Base-by-base conservation (phyloP, 305 asterid genomes). In the Fraxinus latifolia region DNA sequence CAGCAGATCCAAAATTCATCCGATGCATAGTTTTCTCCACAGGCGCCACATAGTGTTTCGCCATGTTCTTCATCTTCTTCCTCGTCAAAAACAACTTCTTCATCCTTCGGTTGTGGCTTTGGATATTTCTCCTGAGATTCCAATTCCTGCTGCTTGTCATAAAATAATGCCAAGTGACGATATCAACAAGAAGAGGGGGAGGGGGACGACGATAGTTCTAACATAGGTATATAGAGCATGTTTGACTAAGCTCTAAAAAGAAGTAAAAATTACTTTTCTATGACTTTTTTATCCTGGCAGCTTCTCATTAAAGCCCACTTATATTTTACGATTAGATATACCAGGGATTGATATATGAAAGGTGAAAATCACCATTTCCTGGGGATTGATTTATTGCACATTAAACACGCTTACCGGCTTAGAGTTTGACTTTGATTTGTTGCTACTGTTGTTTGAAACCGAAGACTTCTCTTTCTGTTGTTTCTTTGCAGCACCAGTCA, bases 1-100 rank as follows among this genome's bases (percentile, higher is more conserved):
- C 92, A 89, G 62, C 90, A 86, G 34, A 86, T 89, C 91, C 92
- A 89, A 78, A 87, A 89, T 68, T 87, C 89, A 60, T 85, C 85
- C 1, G 87, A 80, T 42, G 86, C 84, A 53, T 87, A 86, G 67
- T 84, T 84, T 77, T 82, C 86, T 0, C 85, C 88, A 37, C 92
- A 89, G 23, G 84, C 80, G 0, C 92, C 90, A 0, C 92, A 89
- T 58, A 84, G n/a, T 9, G 90, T 73, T 62, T 89, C 90, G 2
- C 86, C 92, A 37, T 82, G 88, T 82, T 86, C 89, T 82, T 85
- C 89, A 15, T 83, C 88, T 0, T 71, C 89, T 6, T 86, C 86
- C 78, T 86, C 87, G 19, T 82, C 86, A 9, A 65, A 79, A 47
- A 67, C 71, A 0, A 37, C 90, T 7, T 89, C 90, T 7, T 83